Evolutionary conservation across 331 rosid species (phyloP), one percentile per base, ranked within the genome.

Genomic region (Acacia pycnantha): DNA sequence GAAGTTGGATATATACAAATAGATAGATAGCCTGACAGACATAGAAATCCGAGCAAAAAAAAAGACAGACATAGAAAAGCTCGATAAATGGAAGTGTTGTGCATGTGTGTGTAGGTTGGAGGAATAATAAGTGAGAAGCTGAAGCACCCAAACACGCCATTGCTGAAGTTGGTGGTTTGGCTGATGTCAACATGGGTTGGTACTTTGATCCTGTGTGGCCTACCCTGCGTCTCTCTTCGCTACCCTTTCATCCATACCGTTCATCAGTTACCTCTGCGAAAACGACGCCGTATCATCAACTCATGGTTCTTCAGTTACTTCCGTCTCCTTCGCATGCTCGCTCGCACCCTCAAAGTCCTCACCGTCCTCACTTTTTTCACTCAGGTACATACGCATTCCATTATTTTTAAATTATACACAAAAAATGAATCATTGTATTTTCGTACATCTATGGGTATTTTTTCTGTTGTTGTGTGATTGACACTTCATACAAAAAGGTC

Each of bases 101-200:
- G 62, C 0, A 12, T 37, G 11, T 8, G 11, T 58, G 79, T 85
- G 87, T 48, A 94, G 98, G 9, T 94, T 0, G 94, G 90, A 2
- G 87, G 87, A 5, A 0, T 88, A 80, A 81, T 92, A 68, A 76
- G 90, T 43, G 87, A 77, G 79, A 82, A 82, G 44, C 33, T 94
- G 86, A 58, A 73, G 4, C 98, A 94, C 41, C 98, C 98, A 12
- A 80, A 46, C 76, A 84, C 83, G 40, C 27, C 86, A 87, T 12
- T 88, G 72, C 19, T 88, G 22, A 69, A 87, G 73, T 3, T 89
- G 44, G 68, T 59, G 37, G 27, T 94, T 18, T 85, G 95, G 91
- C 0, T 84, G 1, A 12, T 92, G 33, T 94, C 98, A 0, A 94
- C 95, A 3, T 90, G 92, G 94, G 40, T 77, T 70, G 98, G 98